Evolutionary conservation across 1,284 basidiomycete genomes (phyloP), one percentile per base, ranked within the genome.

Genomic region (Cutaneotrichosporon sp.): DNA sequence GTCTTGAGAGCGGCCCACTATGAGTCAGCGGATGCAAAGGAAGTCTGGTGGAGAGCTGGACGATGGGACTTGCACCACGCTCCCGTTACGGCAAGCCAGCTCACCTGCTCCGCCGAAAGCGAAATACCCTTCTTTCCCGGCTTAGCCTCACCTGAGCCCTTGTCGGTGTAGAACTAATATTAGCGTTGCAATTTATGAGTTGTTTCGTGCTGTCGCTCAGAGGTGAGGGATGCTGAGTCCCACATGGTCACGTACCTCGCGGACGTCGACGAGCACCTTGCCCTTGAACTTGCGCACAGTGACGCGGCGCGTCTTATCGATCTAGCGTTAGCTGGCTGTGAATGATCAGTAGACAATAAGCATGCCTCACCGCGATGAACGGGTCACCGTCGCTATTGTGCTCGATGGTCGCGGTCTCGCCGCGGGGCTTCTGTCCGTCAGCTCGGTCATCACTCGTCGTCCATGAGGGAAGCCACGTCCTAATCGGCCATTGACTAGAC

Each of bases 91-190:
- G 10, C 29, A 31, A 9, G 10, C 9, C 6, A 20, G 71, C 78
- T 44, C 57, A 86, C 86, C 79, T 88, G 87, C 32, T 89, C 88
- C 0, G 74, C 41, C 10, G 75, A 75, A n/a, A 91, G 76, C 0
- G 83, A 80, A 51, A 91, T 85, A 7, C 88, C 88, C 64, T 90
- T 90, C 71, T 86, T 85, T 0, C 87, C 86, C 0, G 88, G 88
- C 59, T 86, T 88, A 57, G 82, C 78, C n/a, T 84, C 79, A 5
- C 80, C 78, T 2, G 60, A 57, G 5, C 35, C 37, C 61, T 81
- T 80, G 46, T 79, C 75, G 3, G 74, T 80, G 62, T 86, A 91
- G 63, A 79, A 89, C 71, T 69, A n/a, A n/a, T n/a, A n/a, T n/a
- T n/a, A n/a, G n/a, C n/a, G n/a, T n/a, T n/a, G n/a, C n/a, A n/a